Evolutionary conservation across 805 yeast genomes (phyloP).

Genomic region (Barnettozyma populi): DNA sequence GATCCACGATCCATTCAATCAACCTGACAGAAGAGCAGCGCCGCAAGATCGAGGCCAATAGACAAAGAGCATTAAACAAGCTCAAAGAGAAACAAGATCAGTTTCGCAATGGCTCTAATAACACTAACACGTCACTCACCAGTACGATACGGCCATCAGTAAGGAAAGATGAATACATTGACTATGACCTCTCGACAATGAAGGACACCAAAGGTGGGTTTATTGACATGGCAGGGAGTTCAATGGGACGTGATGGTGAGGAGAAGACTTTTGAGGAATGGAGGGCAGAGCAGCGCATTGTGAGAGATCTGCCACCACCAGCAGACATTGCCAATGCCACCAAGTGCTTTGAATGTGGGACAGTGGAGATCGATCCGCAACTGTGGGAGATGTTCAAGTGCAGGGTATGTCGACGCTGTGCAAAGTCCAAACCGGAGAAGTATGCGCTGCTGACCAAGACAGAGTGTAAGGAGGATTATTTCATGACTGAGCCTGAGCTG

Average conservation of each 20-base stretch:
- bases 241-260: constrained; percentile 41
- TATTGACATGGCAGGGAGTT: constrained; percentile 10
- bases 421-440: constrained; percentile 71
- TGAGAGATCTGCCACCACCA: constrained; percentile 64
- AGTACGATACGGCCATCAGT: constrained; percentile 37
- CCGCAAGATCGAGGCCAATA: constrained; percentile 44
- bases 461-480: constrained; percentile 88
- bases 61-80: constrained; percentile 47
- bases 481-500: constrained; percentile 89
- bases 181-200: constrained; percentile 88
- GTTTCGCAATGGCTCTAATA: constrained; percentile 33
- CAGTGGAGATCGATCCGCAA: constrained; percentile 75
- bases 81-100: constrained; percentile 31
- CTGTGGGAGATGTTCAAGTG: constrained; percentile 62
- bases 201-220: constrained; percentile 81
- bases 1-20: constrained; percentile 15
- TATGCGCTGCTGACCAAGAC: constrained; percentile 90
- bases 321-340: constrained; percentile 69
- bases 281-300: constrained; percentile 39
- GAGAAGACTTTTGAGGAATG: constrained; percentile 42
- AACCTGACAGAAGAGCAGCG: constrained; percentile 44
- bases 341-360: constrained; percentile 75
- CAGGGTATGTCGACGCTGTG: constrained; percentile 78
- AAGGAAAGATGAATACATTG: constrained; percentile 63
- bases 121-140: not conserved